Base-by-base conservation (phyloP, 164 flowering plant species). In the Chimonanthus salicifolius region DNA sequence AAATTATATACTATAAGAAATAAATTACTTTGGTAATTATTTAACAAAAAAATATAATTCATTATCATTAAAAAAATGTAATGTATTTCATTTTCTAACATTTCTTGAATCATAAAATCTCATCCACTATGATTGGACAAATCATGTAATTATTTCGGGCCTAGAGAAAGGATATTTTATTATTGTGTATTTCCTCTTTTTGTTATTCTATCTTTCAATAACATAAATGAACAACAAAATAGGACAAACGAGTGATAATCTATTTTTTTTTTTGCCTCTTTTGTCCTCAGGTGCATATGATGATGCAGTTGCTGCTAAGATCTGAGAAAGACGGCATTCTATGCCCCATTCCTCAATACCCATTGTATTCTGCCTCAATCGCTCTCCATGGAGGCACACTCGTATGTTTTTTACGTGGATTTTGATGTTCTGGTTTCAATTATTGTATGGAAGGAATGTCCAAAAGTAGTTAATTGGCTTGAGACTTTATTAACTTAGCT, bases 291-390 rank as follows among this genome's bases (percentile, higher is more conserved):
- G 98, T 96, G 62, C 99, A 96, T 79, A 91, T 91, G 95, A 96
- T 96, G 99, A 94, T 96, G 98, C 98, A 90, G 76, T 83, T 96
- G 77, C 77, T 96, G 72, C 85, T 89, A 78, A 82, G 94, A 51
- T 90, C 97, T n/a, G 90, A 92, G 74, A 79, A 83, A 9, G 99
- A 96, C 83, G 99, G 99, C 73, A 91, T 96, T 76, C 87, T 96
- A 68, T 96, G 99, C 75, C 99, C 99, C 71, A 92, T 96, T 69
- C 99, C 98, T 69, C 99, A 96, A 76, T 96, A 94, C 78, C 97
- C 99, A n/a, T 72, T 96, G 58, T 96, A 94, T 82, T 96, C 98
- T 63, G 99, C 99, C 79, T 96, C 99, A 64, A 96, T 96, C 81
- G 88, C 95, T 58, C 97, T 96, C 64, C 97, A 94, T 82, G 99